Evolutionary conservation across 768 basidiomycete genomes (phyloP), one percentile per base, ranked within the genome.

Genomic region (Pleurotus citrinopileatus): DNA sequence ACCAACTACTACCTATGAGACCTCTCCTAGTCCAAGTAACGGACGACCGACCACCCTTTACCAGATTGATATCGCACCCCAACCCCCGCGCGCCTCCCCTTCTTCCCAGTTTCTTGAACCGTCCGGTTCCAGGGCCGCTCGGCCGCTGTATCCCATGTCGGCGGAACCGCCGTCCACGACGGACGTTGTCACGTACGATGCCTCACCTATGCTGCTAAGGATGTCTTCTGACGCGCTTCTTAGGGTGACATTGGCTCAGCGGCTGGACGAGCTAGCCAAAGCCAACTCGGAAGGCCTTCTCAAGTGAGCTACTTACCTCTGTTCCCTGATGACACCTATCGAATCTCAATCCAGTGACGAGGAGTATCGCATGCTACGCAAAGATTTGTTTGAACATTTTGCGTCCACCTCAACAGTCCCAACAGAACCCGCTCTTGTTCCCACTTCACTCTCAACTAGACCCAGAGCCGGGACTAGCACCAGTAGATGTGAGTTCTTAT

Each of bases 311-410:
- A 27, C 56, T 23, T 48, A 15, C 20, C 19, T 20, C 28, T 20
- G 27, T 32, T 17, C 40, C 10, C 27, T 9, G n/a, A 42, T 36
- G 10, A n/a, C 17, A 28, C 9, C 26, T 20, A 23, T n/a, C 32
- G 34, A 27, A 36, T 29, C 6, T 29, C 22, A 23, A 23, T 47
- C 6, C 66, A 89, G 87, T 61, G 86, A 89, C 65, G 84, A 88
- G 58, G 87, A 87, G 65, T 89, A 88, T 62, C 80, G 87, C 22
- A 68, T 88, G 8, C 74, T 89, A 40, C 80, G 87, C 9, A 84
- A 84, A 64, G 82, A 80, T 61, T 69, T 84, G 32, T 89, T 89
- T 61, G 81, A 87, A 65, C 78, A 82, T 37, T 77, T 82, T 59
- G 71, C 81, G 19, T 66, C 62, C 50, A 68, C 54, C 42, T 56